Base-by-base conservation (phyloP, 2,329 filamentous ascomycete species). In the Colletotrichum liaoningense region DNA sequence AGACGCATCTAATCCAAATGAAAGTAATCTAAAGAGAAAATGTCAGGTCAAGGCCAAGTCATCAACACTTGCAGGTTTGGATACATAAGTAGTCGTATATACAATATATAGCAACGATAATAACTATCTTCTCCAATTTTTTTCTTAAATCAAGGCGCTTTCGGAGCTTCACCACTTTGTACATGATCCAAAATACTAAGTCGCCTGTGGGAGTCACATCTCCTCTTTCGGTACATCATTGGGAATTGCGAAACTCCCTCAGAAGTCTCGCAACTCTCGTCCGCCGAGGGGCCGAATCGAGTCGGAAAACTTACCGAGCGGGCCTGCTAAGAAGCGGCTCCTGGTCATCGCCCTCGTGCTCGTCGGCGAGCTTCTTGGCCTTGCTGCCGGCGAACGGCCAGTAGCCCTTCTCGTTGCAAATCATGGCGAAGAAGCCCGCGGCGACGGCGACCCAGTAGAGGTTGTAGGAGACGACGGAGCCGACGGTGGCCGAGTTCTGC, bases 401-500 rank as follows among this genome's bases (percentile, higher is more conserved):
- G 60, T 73, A 66, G 0, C 68, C 68, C 74, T 75, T 71, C 42
- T 75, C 74, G 14, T 69, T 69, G 56, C 69, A 73, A 58, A 72
- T 72, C 74, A 75, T 69, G 57, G 22, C 42, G n/a, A 75, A 63
- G 58, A 75, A 73, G 57, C 74, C 73, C 28, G 67, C 28, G 58
- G 73, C 69, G 69, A 75, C 73, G 14, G 65, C 69, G 52, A 73
- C 70, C 74, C 74, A 75, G 66, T 75, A 75, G 26, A 75, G 69
- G 54, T 75, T 75, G 66, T 75, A 75, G 19, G 74, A 74, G 59
- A 75, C 63, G 69, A 75, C 73, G 59, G 74, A 75, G 54, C 74
- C 74, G 56, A 75, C 67, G n/a, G 74, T 75, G 46, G 74, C 74
- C 22, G 74, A 75, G 69, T 75, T 75, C 42, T 75, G 73, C 74